Percentiles rank a stretch among this genome's conserved stretches.
These are phyloP conservation scores for Papiliotrema nemorosa DNA, from an alignment of 1,284 basidiomycete species.

Conservation along the genomic window DNA sequence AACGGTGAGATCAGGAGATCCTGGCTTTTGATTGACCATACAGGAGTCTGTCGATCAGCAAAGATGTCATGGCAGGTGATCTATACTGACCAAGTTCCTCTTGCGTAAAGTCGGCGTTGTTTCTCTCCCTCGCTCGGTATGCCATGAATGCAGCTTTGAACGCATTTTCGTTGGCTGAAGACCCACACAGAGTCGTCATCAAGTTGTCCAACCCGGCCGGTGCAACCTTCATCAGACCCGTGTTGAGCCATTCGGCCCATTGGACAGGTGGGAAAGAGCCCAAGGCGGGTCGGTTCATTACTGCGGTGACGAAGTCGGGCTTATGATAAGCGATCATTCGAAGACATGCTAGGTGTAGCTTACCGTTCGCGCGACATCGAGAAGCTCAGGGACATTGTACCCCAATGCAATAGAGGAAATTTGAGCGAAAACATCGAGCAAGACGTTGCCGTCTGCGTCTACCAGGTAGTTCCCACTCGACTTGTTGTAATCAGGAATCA, in stretches of 20 bases:
- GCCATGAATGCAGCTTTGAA: slow-evolving; percentile 57
- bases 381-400: slow-evolving; percentile 54
- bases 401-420: slow-evolving; percentile 51
- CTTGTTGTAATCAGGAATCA: background rate
- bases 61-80: background rate
- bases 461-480: slow-evolving; percentile 51
- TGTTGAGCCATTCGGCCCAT: slow-evolving; percentile 52
- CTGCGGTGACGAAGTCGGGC: slow-evolving; percentile 34
- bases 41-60: slow-evolving; percentile 40
- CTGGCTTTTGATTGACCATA: slow-evolving; percentile 56
- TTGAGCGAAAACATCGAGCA: slow-evolving; percentile 57
- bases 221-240: slow-evolving; percentile 52
- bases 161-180: slow-evolving; percentile 52
- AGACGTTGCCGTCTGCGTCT: slow-evolving; percentile 56
- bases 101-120: slow-evolving; percentile 29
- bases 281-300: slow-evolving; percentile 55
- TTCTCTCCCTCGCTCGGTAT: slow-evolving; percentile 17
- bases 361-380: slow-evolving; percentile 39
- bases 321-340: slow-evolving; percentile 32
- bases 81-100: slow-evolving; percentile 34
- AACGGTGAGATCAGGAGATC: slow-evolving; percentile 53
- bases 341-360: slow-evolving; percentile 8
- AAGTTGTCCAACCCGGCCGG: slow-evolving; percentile 54
- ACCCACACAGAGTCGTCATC: slow-evolving; percentile 46
- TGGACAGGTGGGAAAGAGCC: slow-evolving; percentile 55